phyloP scores from a whole-genome alignment of 371 early-diverging fungal genomes.

The Mucor irregularis region DNA sequence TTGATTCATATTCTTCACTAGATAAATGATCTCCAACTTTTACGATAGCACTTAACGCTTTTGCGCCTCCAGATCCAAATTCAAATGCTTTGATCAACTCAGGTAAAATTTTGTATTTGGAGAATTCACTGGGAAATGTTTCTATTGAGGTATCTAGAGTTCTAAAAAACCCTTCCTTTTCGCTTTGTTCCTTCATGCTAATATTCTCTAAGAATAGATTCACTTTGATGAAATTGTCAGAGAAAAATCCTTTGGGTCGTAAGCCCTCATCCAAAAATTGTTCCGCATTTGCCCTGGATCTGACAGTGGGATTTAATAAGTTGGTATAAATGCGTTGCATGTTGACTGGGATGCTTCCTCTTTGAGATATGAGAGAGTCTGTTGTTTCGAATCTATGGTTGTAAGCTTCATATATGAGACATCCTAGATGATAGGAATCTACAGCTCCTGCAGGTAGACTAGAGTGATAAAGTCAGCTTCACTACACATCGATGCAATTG shows the following conservation, averaged over 20 bases:
- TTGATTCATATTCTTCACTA: slow-evolving; percentile 69
- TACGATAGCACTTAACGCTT: slow-evolving; percentile 80
- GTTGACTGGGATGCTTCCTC: slow-evolving; percentile 65
- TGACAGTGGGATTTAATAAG: slow-evolving; percentile 56
- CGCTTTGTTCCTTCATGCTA: slow-evolving; percentile 80
- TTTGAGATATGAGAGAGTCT: slow-evolving; percentile 56
- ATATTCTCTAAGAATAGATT: slow-evolving; percentile 86
- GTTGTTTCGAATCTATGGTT: slow-evolving; percentile 66
- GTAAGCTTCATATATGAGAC: slow-evolving; percentile 79
- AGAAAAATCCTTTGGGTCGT: slow-evolving; percentile 69
- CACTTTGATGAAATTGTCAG: slow-evolving; percentile 75
- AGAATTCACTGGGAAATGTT: slow-evolving; percentile 79
- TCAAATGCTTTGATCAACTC: slow-evolving; percentile 89
- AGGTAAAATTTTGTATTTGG: slow-evolving; percentile 86
- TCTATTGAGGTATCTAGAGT: slow-evolving; percentile 61
- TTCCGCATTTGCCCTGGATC: slow-evolving; percentile 62
- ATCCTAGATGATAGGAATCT: slow-evolving; percentile 84
- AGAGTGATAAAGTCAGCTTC: neutral
- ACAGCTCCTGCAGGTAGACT: slow-evolving; percentile 51
- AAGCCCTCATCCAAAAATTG: slow-evolving; percentile 70
- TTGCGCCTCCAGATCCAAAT: slow-evolving; percentile 90
- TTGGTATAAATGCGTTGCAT: slow-evolving; percentile 56
- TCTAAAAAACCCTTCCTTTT: slow-evolving; percentile 79
- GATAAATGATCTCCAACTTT: slow-evolving; percentile 79
- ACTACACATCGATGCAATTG: slow-evolving; percentile 4